These are phyloP conservation scores for Backusella tarrabulga DNA, from an alignment of 192 early-diverging fungal genomes.

Conservation along the genomic window DNA sequence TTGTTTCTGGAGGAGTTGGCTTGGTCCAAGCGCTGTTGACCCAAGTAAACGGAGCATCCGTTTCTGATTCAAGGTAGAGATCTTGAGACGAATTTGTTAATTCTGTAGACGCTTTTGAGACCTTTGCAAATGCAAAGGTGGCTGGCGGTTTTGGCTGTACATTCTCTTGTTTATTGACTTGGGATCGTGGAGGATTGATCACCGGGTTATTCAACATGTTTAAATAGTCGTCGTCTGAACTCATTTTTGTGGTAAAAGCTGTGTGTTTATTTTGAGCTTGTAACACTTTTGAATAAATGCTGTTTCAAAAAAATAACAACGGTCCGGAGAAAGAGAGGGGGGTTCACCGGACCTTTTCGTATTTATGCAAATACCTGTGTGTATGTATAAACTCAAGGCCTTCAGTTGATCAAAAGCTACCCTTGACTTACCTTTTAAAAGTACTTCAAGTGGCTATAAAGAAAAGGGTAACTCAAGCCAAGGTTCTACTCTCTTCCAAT, in stretches of 20 bases:
- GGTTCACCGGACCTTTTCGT: not conserved
- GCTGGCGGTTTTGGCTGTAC: not conserved
- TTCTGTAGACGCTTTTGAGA: not conserved
- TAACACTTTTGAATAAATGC: not conserved
- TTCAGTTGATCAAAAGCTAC: too few species aligned
- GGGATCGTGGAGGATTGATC: not conserved
- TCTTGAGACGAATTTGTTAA: not conserved
- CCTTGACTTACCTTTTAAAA: too few species aligned
- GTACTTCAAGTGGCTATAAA: too few species aligned
- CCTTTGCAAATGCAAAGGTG: not conserved
- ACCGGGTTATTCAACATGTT: slow-evolving; percentile 11
- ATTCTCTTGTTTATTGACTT: not conserved
- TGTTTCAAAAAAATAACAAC: not conserved
- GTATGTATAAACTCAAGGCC: too few species aligned
- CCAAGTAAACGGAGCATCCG: not conserved
- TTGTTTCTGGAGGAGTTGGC: not conserved
- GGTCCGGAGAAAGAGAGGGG: not conserved
- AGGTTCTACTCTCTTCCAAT: too few species aligned
- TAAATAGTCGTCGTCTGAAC: not conserved
- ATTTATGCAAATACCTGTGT: too few species aligned
- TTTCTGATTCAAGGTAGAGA: slow-evolving; percentile 6
- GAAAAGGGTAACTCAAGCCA: too few species aligned
- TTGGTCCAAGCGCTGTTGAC: slow-evolving; percentile 6
- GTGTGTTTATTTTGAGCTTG: not conserved
- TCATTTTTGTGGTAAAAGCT: not conserved